Base-by-base conservation (phyloP, 345 rosid species). In the Carallia pectinifolia region DNA sequence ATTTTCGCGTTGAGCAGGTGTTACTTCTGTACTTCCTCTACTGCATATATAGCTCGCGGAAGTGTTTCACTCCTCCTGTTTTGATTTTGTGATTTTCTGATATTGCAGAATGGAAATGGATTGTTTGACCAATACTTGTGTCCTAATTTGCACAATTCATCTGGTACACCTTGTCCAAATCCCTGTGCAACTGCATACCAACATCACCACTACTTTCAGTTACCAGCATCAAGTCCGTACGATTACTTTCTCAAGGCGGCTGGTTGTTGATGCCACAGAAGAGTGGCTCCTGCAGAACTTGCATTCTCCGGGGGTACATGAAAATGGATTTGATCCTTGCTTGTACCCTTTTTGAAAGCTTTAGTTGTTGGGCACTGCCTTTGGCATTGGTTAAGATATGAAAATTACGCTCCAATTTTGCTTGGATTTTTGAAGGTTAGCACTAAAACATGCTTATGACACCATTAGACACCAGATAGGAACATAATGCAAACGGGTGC, bases 171-270 rank as follows among this genome's bases (percentile, higher is more conserved):
- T 1, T 27, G 54, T 58, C 73, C 81, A 53, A 77, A 73, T 66
- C 78, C 65, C 39, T 81, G 86, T 47, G 72, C 81, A 39, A 64
- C 87, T 7, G 88, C 81, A 79, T 73, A 69, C 71, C 88, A 86
- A 69, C 81, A 79, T 37, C 79, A 76, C 30, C 83, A 89, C 19
- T 71, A 77, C 65, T 82, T 67, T 64, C 82, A 79, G 77, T 81
- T 85, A 37, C 96, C 90, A 40, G 61, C 85, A 15, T 82, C 89
- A 59, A 83, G 81, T 72, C 89, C 96, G 38, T 90, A 76, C 8
- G 90, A 88, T 69, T 80, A 81, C 70, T 83, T 90, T 62, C 85
- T 83, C 4, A 82, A 80, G 76, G 85, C 92, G 37, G 87, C 86
- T 66, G 89, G 87, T 65, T 88, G 90, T 67, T 86, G 79, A 74